Percentiles rank a stretch among this genome's conserved stretches.
Evolutionary conservation across 2,329 filamentous ascomycete genomes (phyloP).

Genomic region (Dendrostoma leiphaemia): DNA sequence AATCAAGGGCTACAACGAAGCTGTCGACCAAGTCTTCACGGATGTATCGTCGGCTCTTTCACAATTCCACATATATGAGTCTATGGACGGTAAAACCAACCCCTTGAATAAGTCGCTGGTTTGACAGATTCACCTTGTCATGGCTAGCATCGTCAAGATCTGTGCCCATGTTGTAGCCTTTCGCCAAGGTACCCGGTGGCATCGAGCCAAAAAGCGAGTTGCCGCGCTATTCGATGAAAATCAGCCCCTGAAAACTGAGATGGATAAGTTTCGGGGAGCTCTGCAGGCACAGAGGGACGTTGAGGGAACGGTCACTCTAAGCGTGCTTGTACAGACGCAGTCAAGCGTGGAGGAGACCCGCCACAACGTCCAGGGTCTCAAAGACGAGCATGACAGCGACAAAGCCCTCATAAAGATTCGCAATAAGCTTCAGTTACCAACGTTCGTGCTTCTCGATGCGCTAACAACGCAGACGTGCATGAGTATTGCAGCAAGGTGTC

Average conservation of each 20-base stretch:
- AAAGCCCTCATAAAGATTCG: constrained; percentile 23
- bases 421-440: constrained; percentile 18
- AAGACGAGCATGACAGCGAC: constrained; percentile 20
- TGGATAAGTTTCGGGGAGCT: constrained; percentile 21
- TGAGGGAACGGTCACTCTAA: constrained; percentile 25
- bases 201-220: no score
- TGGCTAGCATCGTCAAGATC: constrained; percentile 27
- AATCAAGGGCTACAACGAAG: constrained; percentile 24
- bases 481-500: constrained; percentile 16
- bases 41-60: constrained; percentile 24
- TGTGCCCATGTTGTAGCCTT: constrained; percentile 29
- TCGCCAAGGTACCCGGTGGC: no score
- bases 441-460: constrained; percentile 22
- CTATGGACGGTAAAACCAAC: constrained; percentile 20
- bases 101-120: no score
- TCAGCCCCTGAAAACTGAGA: constrained; percentile 20
- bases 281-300: constrained; percentile 23
- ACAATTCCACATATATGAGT: constrained; percentile 25
- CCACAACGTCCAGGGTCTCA: constrained; percentile 20
- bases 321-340: background rate
- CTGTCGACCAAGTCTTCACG: constrained; percentile 21
- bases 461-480: constrained; percentile 25
- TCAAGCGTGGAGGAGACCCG: constrained; percentile 21
- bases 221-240: constrained; percentile 25
- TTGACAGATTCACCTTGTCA: constrained; percentile 20